A percentile compares a stretch with the other conserved stretches of the same genome.
phyloP scores from a whole-genome alignment of 805 yeast species.

The Monosporozyma siamensis region DNA sequence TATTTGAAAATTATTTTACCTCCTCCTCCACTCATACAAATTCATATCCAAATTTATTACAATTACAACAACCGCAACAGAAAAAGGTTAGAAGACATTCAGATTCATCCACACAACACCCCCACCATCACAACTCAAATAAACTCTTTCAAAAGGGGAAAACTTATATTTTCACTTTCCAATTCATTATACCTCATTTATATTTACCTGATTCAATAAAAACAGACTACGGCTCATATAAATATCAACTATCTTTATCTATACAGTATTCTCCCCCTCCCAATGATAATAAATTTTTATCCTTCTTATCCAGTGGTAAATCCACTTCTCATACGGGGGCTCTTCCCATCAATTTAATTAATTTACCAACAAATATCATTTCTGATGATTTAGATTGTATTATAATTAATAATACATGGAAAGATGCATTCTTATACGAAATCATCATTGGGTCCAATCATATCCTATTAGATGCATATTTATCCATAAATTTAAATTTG shows the following conservation, averaged over 20 bases:
- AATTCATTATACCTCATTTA: conserved; percentile 69
- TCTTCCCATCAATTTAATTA: conserved; percentile 49
- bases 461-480: conserved; percentile 65
- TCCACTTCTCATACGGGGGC: background rate
- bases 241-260: conserved; percentile 54
- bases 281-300: background rate
- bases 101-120: no score
- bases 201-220: conserved; percentile 57
- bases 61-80: background rate
- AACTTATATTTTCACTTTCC: conserved; percentile 84
- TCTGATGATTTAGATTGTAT: conserved; percentile 89
- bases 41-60: conserved; percentile 4
- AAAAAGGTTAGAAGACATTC: background rate
- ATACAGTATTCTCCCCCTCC: background rate
- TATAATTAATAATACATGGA: conserved; percentile 84
- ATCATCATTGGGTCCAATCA: conserved; percentile 82
- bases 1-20: background rate
- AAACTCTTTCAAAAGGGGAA: conserved; percentile 60
- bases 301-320: background rate
- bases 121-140: conserved; percentile 8
- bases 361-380: conserved; percentile 67
- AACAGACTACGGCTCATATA: conserved; percentile 72
- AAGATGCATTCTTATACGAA: conserved; percentile 78
- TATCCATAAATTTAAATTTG: conserved; percentile 76
- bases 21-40: no score